phyloP scores from a whole-genome alignment of 2,329 filamentous ascomycete species.

The Stylonectria norvegica region DNA sequence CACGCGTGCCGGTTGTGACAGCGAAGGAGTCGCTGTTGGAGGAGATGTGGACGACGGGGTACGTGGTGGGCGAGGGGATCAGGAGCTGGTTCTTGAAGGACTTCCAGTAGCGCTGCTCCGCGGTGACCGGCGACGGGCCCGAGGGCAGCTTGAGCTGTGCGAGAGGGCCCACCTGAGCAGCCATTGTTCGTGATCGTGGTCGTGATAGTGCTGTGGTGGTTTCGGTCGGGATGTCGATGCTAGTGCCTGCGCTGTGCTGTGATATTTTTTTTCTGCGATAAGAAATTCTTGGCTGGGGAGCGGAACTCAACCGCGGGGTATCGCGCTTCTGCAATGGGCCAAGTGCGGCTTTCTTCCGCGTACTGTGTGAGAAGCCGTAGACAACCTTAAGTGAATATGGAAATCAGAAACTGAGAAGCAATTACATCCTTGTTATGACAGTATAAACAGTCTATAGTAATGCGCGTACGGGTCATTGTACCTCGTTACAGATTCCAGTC shows the following conservation, averaged over 20 bases:
- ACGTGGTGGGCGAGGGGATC: conserved; percentile 85
- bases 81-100: conserved; percentile 89
- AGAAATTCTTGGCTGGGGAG: conserved; percentile 25
- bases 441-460: too few species aligned
- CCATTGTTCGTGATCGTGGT: conserved; percentile 55
- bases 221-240: conserved; percentile 7
- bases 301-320: conserved; percentile 10
- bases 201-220: conserved; percentile 14
- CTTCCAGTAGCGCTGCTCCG: conserved; percentile 95
- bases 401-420: too few species aligned
- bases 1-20: conserved; percentile 87
- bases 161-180: conserved; percentile 77
- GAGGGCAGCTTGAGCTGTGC: conserved; percentile 78
- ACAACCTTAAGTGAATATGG: too few species aligned
- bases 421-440: too few species aligned
- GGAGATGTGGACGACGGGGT: conserved; percentile 86
- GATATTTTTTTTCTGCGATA: conserved; percentile 30
- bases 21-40: conserved; percentile 76
- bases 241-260: conserved; percentile 7
- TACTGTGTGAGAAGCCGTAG: too few species aligned
- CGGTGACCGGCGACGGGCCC: conserved; percentile 77
- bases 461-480: too few species aligned
- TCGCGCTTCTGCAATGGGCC: conserved; percentile 1
- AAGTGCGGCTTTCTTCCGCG: background rate
- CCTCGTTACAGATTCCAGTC: background rate